Evolutionary conservation across 2,329 filamentous ascomycete species (phyloP), one percentile per base, ranked within the genome.

Genomic region (Diaporthe ampelina): DNA sequence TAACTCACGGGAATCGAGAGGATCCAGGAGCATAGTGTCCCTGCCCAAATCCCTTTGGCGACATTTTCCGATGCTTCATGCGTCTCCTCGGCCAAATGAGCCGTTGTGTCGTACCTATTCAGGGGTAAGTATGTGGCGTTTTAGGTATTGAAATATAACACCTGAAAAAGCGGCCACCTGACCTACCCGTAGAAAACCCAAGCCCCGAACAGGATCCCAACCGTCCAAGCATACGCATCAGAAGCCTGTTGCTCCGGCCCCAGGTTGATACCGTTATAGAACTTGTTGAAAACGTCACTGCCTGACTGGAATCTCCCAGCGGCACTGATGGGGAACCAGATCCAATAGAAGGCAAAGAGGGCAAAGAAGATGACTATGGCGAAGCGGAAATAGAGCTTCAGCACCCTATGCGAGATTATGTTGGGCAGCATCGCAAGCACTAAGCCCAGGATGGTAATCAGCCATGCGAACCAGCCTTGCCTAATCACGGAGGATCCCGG

Each of bases 241-340:
- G 79, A 81, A 5, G 81, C 83, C 72, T 84, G 76, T 56, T 82
- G 81, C 45, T 79, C 74, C 7, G 78, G 75, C 2, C 81, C 82
- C 17, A 76, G 43, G 37, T 84, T 84, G 74, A 85, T 84, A 2
- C 82, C 83, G 67, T 85, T 85, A 74, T 84, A 83, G 75, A 84
- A 83, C 21, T 79, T 76, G 21, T 78, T 75, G 71, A 85, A 83
- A 1, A 81, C 82, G 5, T 77, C 81, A n/a, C 76, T 76, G 8
- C 75, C 75, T 10, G 79, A 76, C 76, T 84, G 81, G 72, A 85
- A 84, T 19, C 81, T 78, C 5, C 80, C 79, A 3, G 79, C 74
- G 0, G 81, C 83, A 72, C 78, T 79, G 73, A 81, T 78, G 13
- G 83, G 83, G 73, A 85, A 83, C 83, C 83, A 84, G 68, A 81